Evolutionary conservation across 345 rosid genomes (phyloP), one percentile per base, ranked within the genome.

Genomic region (Populus simonii): DNA sequence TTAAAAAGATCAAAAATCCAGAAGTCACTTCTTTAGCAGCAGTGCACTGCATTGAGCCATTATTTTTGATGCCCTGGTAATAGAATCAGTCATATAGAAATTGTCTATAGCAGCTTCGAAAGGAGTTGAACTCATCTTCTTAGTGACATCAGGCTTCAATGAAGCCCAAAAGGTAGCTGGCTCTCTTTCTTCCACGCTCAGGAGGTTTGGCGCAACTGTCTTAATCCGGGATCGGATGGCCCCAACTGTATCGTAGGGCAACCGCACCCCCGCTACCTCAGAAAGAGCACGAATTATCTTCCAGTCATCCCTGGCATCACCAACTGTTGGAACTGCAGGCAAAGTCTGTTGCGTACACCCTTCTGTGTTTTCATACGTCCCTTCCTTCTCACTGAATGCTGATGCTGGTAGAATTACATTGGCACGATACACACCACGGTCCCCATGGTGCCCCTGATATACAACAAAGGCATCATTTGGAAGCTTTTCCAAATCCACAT

Each of bases 291-390:
- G 90, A 31, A 96, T 81, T 15, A 94, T 94, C 87, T 92, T 96
- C 99, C 99, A 96, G 82, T 94, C 99, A 51, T 96, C 99, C 75
- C 97, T 88, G 71, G 98, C 92, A 83, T 96, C 99, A 66, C 99
- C 99, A 35, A 92, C 99, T 0, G 99, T 91, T 8, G 99, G 99
- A 68, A 94, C 98, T 35, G 99, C 98, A 9, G 99, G 99, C 63
- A 94, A 68, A 31, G 99, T 96, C 88, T 89, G 97, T 72, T 96
- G 98, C 8, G 88, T 33, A 31, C 93, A 89, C 27, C 97, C 99
- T 86, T 96, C 99, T 1, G 99, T 96, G 84, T 94, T 96, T 78
- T 84, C 99, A 43, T 96, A 92, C 2, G 95, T 96, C 53, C 98
- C 98, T 80, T 91, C 98, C 85, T 96, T 96, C 89, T 96, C 99